Conservation (phyloP, 768 basidiomycete genomes). For the Lactifluus pinguis region DNA sequence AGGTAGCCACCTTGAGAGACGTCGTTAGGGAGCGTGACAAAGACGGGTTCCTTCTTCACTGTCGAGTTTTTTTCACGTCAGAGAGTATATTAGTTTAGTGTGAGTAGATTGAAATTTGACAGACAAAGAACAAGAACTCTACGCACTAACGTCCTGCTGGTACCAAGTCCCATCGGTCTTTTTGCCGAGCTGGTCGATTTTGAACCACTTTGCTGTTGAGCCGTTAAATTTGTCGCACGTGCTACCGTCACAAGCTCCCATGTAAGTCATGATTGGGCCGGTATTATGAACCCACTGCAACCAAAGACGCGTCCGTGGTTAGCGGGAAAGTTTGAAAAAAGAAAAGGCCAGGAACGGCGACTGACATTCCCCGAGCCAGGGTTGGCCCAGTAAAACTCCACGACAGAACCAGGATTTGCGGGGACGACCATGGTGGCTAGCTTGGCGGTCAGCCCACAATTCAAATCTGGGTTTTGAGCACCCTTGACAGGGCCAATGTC, state of each 20-base stretch:
- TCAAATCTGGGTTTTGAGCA: conserved; percentile 41
- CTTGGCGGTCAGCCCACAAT: conserved; percentile 48
- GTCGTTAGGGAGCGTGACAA: conserved; percentile 30
- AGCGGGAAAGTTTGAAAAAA: not conserved
- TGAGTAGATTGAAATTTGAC: not conserved
- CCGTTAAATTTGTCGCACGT: conserved; percentile 55
- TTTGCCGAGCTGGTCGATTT: conserved; percentile 32
- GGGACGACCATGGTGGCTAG: conserved; percentile 38
- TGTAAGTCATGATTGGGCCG: conserved; percentile 69
- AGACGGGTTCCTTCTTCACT: conserved; percentile 23
- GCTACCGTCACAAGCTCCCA: conserved; percentile 48
- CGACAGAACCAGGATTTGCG: conserved; percentile 47
- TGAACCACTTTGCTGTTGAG: conserved; percentile 63
- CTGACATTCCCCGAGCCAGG: conserved; percentile 29
- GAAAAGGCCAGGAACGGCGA: not conserved
- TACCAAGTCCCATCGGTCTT: conserved; percentile 23
- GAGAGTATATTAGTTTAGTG: not conserved
- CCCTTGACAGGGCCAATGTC: conserved; percentile 41
- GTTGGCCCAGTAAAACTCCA: conserved; percentile 46
- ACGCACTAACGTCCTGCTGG: conserved; percentile 26
- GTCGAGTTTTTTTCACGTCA: not conserved
- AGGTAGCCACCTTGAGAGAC: conserved; percentile 65
- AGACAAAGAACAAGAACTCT: not conserved
- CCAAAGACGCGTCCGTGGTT: not conserved
- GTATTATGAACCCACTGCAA: conserved; percentile 47